Base-by-base conservation (phyloP, 208 protist species). In the Acanthamoeba royreba region DNA sequence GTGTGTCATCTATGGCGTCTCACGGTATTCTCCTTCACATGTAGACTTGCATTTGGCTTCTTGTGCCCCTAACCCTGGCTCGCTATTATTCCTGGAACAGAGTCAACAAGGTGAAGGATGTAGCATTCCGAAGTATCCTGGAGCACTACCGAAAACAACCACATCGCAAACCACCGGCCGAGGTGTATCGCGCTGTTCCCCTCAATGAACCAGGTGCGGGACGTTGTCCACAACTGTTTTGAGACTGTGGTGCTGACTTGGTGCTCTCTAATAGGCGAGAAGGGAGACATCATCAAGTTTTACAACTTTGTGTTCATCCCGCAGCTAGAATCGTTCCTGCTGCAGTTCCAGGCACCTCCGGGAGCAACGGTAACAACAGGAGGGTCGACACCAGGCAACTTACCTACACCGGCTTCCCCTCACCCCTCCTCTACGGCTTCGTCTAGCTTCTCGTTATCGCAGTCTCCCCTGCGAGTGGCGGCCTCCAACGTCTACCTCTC, bases 121-220 rank as follows among this genome's bases (percentile, higher is more conserved):
- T 88, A 33, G 79, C 79, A 17, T 88, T 88, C 49, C 79, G 79
- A 19, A 38, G 79, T 4, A 88, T 88, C 40, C 79, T 88, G 43
- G 79, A 88, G 22, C 43, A 88, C 43, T 88, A 88, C 46, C 79
- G 79, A 88, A 53, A 88, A 88, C 79, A 88, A 31, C 79, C 79
- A 13, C 42, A 88, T 31, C 69, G 69, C 69, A 81, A 81, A 42
- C 31, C 69, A 15, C 22, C 69, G 69, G 69, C 69, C 69, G 69
- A 81, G 40, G 40, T 81, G 40, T 81, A 81, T 42, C 69, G 69
- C 69, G 69, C 69, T 4, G 69, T 81, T 9, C 69, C 69, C 13
- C 69, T 81, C 69, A 81, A 81, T 42, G 69, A 81, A n/a, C 40
- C 69, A 33, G 69, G 69, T 81, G 47, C n/a, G n/a, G n/a, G n/a